Percentiles rank a stretch among this genome's conserved stretches.
Evolutionary conservation across 352 stramenopile species (phyloP).

Genomic region (Pythium vanterpoolii): DNA sequence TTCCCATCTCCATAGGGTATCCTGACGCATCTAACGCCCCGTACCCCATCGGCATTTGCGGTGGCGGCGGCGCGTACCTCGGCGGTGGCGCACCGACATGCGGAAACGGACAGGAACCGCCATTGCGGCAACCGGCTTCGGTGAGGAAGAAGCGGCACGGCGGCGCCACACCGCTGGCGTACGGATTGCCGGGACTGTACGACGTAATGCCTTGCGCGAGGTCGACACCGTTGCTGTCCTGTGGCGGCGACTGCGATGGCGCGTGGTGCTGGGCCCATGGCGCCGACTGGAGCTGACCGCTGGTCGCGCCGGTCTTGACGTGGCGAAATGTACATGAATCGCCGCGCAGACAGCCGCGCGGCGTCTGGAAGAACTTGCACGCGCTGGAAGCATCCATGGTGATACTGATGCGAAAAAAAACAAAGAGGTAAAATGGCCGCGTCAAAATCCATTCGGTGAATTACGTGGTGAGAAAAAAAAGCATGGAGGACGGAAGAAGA

Average conservation of each 20-base stretch:
- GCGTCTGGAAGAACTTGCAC: slow-evolving; percentile 77
- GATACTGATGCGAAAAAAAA: background rate
- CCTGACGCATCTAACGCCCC: background rate
- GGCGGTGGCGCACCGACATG: slow-evolving; percentile 25
- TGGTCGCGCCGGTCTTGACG: slow-evolving; percentile 17
- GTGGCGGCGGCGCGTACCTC: slow-evolving; percentile 18
- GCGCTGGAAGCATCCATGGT: slow-evolving; percentile 17
- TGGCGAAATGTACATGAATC: slow-evolving; percentile 66
- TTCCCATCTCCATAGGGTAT: slow-evolving; percentile 7
- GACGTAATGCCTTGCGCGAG: slow-evolving; percentile 10
- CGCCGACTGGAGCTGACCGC: background rate
- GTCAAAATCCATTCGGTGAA: too few relatives aligned
- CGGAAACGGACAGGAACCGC: slow-evolving; percentile 47
- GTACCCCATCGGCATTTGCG: slow-evolving; percentile 13
- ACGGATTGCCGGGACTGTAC: slow-evolving; percentile 37
- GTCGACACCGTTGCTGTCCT: slow-evolving; percentile 5
- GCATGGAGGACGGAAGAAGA: background rate
- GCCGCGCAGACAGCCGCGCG: slow-evolving; percentile 66
- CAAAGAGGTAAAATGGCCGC: background rate
- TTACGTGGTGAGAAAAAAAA: background rate
- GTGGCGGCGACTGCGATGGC: background rate
- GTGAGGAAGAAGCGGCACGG: slow-evolving; percentile 59
- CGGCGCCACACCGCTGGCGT: slow-evolving; percentile 28
- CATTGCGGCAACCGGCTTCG: slow-evolving; percentile 61
- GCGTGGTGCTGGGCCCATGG: background rate